Evolutionary conservation across 495 filamentous ascomycete species (phyloP), one percentile per base, ranked within the genome.

Genomic region (Podospora conica): DNA sequence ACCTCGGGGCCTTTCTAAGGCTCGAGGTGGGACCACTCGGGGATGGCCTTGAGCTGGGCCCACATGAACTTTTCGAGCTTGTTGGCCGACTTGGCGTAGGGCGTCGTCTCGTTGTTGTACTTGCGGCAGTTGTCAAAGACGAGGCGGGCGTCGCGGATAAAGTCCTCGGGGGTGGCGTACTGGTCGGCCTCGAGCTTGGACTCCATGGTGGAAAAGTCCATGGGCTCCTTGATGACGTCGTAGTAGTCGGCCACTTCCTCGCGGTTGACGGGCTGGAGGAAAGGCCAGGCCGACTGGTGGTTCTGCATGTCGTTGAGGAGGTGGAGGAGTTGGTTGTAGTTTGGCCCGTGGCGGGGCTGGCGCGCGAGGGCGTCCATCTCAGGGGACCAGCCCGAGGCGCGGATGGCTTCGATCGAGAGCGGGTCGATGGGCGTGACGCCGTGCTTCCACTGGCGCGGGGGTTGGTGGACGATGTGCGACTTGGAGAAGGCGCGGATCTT

Each of bases 191-290:
- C 94, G 60, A 96, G 89, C 77, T 96, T 96, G 66, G 87, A 86
- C 75, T 98, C 95, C 96, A 98, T 98, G 10, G 94, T 97, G 27
- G 84, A 87, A 53, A 98, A 80, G 75, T 98, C 95, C 95, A 98
- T 98, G 12, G 95, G 96, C 77, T 97, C 92, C 75, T 92, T 90
- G 80, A 98, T 98, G 53, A 98, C 94, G 68, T 96, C 92, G 81
- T 98, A 98, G 80, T 98, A 98, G 74, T 98, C 96, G 1, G 88
- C 86, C 0, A 98, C 95, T 68, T 98, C 95, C 66, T 98, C 95
- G 65, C 88, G 87, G 70, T 96, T 97, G 65, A 98, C 95, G 4
- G 95, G 95, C 58, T 92, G 86, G 9, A 93, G 85, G 81, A 98
- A 98, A 2, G 96, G 96, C 95, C 96, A 98, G 12, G 91, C 89